These are phyloP conservation scores for Sphaerostilbella broomeana DNA, from an alignment of 2,329 filamentous ascomycete genomes.

Conservation along the genomic window DNA sequence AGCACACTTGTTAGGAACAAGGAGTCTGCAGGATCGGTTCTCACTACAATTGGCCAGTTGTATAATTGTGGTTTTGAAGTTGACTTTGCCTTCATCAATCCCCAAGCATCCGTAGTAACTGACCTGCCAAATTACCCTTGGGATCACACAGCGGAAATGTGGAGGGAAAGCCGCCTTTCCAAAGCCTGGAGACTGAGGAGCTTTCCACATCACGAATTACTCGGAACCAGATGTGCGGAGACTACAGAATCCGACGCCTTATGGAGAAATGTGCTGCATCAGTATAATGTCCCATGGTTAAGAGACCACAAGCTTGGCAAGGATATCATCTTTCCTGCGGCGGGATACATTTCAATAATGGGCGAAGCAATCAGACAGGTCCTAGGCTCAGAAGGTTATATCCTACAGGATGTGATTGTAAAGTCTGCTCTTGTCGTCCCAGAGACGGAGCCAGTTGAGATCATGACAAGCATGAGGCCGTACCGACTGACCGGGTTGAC, in stretches of 20 bases:
- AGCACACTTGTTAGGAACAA: background rate
- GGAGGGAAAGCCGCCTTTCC: constrained; percentile 17
- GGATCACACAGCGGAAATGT: constrained; percentile 17
- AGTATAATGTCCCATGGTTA: constrained; percentile 37
- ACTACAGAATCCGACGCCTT: constrained; percentile 26
- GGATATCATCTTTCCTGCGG: constrained; percentile 36
- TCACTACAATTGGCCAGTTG: background rate
- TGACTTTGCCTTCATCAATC: constrained; percentile 1
- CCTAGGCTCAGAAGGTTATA: constrained; percentile 3
- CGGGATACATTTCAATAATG: constrained; percentile 37
- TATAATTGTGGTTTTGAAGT: background rate
- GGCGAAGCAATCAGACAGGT: constrained; percentile 31
- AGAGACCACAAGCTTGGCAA: constrained; percentile 34
- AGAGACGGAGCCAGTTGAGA: constrained; percentile 7
- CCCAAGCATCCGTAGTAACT: background rate
- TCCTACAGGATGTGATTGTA: constrained; percentile 8
- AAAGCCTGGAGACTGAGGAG: constrained; percentile 21
- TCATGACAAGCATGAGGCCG: constrained; percentile 12
- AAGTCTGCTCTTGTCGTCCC: constrained; percentile 11
- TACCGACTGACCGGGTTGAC: constrained; percentile 1
- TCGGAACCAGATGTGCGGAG: constrained; percentile 25
- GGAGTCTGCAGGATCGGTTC: background rate
- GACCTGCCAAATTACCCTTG: constrained; percentile 22
- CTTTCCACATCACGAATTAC: constrained; percentile 22
- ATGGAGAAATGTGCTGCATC: constrained; percentile 34